These are phyloP conservation scores for Curvularia sp. DNA, from an alignment of 2,329 filamentous ascomycete genomes.

Conservation along the genomic window DNA sequence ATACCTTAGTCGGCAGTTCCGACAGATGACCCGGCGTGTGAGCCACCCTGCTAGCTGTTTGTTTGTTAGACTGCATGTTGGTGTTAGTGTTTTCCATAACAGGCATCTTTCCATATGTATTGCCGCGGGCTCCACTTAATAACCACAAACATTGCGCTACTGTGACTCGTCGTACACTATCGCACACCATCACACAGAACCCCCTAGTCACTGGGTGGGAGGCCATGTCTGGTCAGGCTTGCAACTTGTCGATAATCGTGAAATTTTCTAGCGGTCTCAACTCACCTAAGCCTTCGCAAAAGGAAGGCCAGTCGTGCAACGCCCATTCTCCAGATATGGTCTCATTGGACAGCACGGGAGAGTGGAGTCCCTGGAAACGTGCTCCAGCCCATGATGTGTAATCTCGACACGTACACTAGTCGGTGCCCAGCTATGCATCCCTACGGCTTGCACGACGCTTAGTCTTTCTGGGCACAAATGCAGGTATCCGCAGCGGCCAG, in stretches of 20 bases:
- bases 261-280: slow-evolving; percentile 12
- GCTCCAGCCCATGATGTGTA: slow-evolving; percentile 2
- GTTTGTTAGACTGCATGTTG: neutral
- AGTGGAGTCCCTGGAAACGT: neutral
- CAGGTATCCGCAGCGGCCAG: neutral
- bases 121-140: neutral
- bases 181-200: slow-evolving; percentile 1
- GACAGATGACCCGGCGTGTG: neutral
- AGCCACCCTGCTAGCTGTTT: neutral
- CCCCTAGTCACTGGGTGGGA: slow-evolving; percentile 5
- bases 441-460: slow-evolving; percentile 1
- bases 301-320: slow-evolving; percentile 7
- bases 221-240: neutral
- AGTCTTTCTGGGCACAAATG: neutral
- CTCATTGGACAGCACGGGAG: slow-evolving; percentile 1
- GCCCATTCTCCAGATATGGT: slow-evolving; percentile 4
- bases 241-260: slow-evolving; percentile 12
- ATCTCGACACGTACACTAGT: slow-evolving; percentile 7
- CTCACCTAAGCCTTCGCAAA: slow-evolving; percentile 1
- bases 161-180: slow-evolving; percentile 11
- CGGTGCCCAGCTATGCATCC: neutral
- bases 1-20: slow-evolving; percentile 6
- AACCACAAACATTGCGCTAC: neutral
- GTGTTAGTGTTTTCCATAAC: slow-evolving; percentile 6
- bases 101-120: slow-evolving; percentile 9